Evolutionary conservation across 2,329 filamentous ascomycete genomes (phyloP), one percentile per base, ranked within the genome.

Genomic region (Ramularia collo-cygni): DNA sequence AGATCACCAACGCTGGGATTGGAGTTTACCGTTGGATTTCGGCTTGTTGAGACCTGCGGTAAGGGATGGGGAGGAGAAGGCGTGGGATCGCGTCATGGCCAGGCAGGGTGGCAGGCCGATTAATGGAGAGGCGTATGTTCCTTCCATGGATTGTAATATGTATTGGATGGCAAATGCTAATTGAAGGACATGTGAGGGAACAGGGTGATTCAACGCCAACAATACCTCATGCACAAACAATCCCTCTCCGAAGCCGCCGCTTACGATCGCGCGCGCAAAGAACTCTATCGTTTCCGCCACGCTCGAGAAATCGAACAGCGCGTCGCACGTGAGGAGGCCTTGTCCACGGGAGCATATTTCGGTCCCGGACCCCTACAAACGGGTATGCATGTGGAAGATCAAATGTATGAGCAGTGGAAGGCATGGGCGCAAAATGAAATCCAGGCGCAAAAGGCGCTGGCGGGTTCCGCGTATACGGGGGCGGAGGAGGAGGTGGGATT

Each of bases 131-230:
- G 46, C 57, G 49, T 59, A 40, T 41, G 55, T 46, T 16, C 14
- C 2, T 2, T 31, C 29, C n/a, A n/a, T n/a, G n/a, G n/a, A n/a
- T n/a, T n/a, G n/a, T n/a, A n/a, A n/a, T n/a, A 14, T 13, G 9
- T 3, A 31, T 14, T n/a, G n/a, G 17, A 31, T 24, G 36, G 4
- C 34, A n/a, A n/a, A n/a, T n/a, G n/a, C n/a, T n/a, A n/a, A n/a
- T n/a, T 44, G 8, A 19, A 9, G 37, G 4, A 41, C 27, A n/a
- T 17, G 3, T 17, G 4, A 12, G 26, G 4, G 12, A 36, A 43
- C 57, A 96, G 90, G 63, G 92, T 96, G 44, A 79, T 96, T 7
- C 90, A 96, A 66, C 81, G 90, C 47, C 90, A 96, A 61, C 61
- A 92, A 43, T 94, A 81, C 76, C 74, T 96, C 45, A 85, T 95